A percentile compares a stretch with the other conserved stretches of the same genome.
phyloP scores from a whole-genome alignment of 768 basidiomycete species.

The Lyophyllum atratum region DNA sequence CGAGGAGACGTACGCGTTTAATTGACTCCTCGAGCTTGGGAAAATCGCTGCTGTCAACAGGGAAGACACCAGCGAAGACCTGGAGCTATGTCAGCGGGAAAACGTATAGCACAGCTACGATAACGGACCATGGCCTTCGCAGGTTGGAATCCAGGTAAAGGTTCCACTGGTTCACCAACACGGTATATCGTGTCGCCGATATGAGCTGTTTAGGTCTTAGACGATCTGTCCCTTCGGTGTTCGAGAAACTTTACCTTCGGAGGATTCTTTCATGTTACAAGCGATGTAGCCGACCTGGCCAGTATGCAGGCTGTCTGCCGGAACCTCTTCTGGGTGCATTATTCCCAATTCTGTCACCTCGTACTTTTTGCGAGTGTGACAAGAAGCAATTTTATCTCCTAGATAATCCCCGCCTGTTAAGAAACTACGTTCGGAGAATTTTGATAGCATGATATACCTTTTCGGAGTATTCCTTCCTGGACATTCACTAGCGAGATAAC shows the following conservation, averaged over 20 bases:
- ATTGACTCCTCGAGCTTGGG: constrained; percentile 95
- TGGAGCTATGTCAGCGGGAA: constrained; percentile 26
- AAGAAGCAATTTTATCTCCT: constrained; percentile 92
- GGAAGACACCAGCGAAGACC: constrained; percentile 96
- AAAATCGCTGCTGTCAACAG: constrained; percentile 89
- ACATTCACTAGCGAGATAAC: constrained; percentile 91
- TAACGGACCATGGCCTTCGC: constrained; percentile 85
- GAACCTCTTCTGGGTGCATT: constrained; percentile 87
- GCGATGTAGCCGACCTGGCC: constrained; percentile 90
- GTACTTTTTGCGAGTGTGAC: constrained; percentile 83
- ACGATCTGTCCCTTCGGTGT: not conserved
- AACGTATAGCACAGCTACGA: not conserved
- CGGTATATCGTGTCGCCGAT: constrained; percentile 93
- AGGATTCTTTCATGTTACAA: constrained; percentile 97
- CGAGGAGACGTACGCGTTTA: constrained; percentile 60
- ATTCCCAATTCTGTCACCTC: constrained; percentile 88
- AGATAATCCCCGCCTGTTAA: constrained; percentile 1
- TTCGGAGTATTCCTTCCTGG: constrained; percentile 76
- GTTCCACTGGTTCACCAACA: constrained; percentile 70
- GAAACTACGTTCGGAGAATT: not conserved
- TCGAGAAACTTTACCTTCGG: constrained; percentile 65
- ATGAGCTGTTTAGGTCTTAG: constrained; percentile 55
- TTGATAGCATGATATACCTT: constrained; percentile 50
- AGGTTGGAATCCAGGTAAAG: constrained; percentile 90
- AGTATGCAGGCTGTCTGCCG: constrained; percentile 63